A percentile compares a stretch with the other conserved stretches of the same genome.
Conservation (phyloP, 2,329 filamentous ascomycete species). For the Ophiocordyceps unilateralis region DNA sequence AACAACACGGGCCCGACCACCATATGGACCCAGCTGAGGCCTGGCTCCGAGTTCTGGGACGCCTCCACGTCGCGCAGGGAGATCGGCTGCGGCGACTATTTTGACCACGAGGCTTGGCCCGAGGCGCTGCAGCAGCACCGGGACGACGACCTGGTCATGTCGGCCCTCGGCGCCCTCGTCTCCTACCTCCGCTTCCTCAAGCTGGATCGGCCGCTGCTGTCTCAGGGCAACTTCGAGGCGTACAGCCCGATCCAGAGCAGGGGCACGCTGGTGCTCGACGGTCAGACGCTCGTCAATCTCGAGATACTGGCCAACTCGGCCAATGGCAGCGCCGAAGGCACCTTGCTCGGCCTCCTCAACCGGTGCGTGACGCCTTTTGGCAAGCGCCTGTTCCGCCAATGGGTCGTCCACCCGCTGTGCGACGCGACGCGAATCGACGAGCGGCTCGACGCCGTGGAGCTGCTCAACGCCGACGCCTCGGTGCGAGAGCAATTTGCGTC, state of each 20-base stretch:
- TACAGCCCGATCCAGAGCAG: slow-evolving; percentile 97
- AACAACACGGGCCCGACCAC: slow-evolving; percentile 88
- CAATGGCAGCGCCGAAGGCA: slow-evolving; percentile 69
- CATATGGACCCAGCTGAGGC: slow-evolving; percentile 87
- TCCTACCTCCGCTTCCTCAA: slow-evolving; percentile 71
- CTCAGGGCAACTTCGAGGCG: slow-evolving; percentile 89
- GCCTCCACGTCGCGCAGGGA: slow-evolving; percentile 95
- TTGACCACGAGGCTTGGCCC: slow-evolving; percentile 68
- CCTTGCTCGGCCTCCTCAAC: slow-evolving; percentile 88
- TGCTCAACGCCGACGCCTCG: slow-evolving; percentile 51
- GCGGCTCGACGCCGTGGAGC: slow-evolving; percentile 69
- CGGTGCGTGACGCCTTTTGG: slow-evolving; percentile 84
- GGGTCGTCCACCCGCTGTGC: slow-evolving; percentile 81
- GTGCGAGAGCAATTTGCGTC: slow-evolving; percentile 61
- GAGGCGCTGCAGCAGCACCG: slow-evolving; percentile 91
- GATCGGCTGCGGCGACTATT: slow-evolving; percentile 66
- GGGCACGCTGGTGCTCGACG: slow-evolving; percentile 81
- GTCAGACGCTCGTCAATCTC: slow-evolving; percentile 81
- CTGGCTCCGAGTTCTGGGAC: slow-evolving; percentile 78
- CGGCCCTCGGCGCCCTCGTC: slow-evolving; percentile 53
- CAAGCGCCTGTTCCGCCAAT: slow-evolving; percentile 74
- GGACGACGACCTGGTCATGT: slow-evolving; percentile 52
- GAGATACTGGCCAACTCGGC: slow-evolving; percentile 95
- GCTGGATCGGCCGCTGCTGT: slow-evolving; percentile 66
- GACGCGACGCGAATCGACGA: slow-evolving; percentile 59